A percentile compares a stretch with the other conserved stretches of the same genome.
These are phyloP conservation scores for Sclerotinia borealis DNA, from an alignment of 2,329 filamentous ascomycete genomes.

Conservation along the genomic window DNA sequence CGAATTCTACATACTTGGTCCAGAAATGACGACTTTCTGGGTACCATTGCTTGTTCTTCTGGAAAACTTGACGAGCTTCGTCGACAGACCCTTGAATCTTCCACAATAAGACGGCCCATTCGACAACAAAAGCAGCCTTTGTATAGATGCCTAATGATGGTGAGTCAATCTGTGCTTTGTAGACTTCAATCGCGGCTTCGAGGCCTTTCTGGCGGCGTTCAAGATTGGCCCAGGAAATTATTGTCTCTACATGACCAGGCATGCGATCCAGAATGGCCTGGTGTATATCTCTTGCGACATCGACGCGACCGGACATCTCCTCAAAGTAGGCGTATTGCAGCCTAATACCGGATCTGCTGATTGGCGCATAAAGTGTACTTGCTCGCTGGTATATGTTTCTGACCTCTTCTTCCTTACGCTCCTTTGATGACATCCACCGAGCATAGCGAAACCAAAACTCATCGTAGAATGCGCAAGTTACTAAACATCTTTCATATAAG, in stretches of 20 bases:
- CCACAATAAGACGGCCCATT: conserved; percentile 84
- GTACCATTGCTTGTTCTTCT: conserved; percentile 77
- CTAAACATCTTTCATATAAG: conserved; percentile 88
- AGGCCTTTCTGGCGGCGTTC: conserved; percentile 77
- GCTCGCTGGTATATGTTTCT: conserved; percentile 89
- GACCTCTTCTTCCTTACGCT: conserved; percentile 79
- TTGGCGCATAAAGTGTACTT: conserved; percentile 76
- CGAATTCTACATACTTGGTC: conserved; percentile 82
- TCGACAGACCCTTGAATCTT: conserved; percentile 75
- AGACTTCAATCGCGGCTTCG: conserved; percentile 76
- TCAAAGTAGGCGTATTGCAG: conserved; percentile 94
- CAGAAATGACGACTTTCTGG: conserved; percentile 83
- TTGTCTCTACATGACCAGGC: conserved; percentile 79
- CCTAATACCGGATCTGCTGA: conserved; percentile 76
- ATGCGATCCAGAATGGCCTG: conserved; percentile 69
- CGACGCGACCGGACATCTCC: conserved; percentile 70
- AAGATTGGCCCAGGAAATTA: conserved; percentile 81
- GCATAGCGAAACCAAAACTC: conserved; percentile 98
- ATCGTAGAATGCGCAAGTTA: conserved; percentile 90
- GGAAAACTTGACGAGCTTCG: conserved; percentile 77
- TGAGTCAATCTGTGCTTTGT: conserved; percentile 74
- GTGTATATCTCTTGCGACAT: conserved; percentile 79
- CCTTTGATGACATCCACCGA: conserved; percentile 82
- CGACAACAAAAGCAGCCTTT: conserved; percentile 80
- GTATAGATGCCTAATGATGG: conserved; percentile 67